Base-by-base conservation (phyloP, 2,329 filamentous ascomycete genomes). In the Fonsecaea pedrosoi region DNA sequence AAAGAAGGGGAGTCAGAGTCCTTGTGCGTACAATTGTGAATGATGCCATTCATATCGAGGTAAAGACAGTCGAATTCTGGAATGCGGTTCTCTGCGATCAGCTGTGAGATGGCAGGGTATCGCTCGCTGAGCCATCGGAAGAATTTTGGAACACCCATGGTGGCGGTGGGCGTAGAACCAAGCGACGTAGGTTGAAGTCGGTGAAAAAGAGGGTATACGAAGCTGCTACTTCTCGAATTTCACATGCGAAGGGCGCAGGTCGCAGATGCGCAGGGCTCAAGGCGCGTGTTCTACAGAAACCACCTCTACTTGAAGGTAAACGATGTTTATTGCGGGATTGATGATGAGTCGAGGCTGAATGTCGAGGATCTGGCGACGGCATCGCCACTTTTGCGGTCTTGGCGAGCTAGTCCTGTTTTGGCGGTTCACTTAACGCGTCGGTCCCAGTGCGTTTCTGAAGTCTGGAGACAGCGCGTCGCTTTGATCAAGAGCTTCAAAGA, bases 101-200 rank as follows among this genome's bases (percentile, higher is more conserved):
- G 85, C 84, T 98, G 94, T 60, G 95, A 99, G 79, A 99, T 99
- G 69, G 95, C 89, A 64, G 95, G 95, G 87, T 99, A 99, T 74
- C 96, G 90, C 87, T 99, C 96, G 68, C 94, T 97, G 85, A 99
- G 91, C 95, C 96, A 99, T 87, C 95, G 87, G 84, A 97, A 97
- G 84, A 97, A 97, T 78, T 97, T 97, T 77, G 84, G 84, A 72
- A 92, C 89, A 87, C 89, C 88, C 88, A 88, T 86, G 76, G 69
- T 78, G 77, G 78, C 74, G 72, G 70, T 59, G 63, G 63, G 66
- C 65, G 72, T 63, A 69, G 68, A 66, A n/a, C 54, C 68, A 65
- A 61, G 60, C 58, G 59, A 69, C 54, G 63, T 61, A 56, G 64
- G n/a, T 54, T 55, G 60, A 60, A 59, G 18, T 57, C 60, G 56